Evolutionary conservation across 345 rosid species (phyloP).

Genomic region (Laguncularia racemosa): DNA sequence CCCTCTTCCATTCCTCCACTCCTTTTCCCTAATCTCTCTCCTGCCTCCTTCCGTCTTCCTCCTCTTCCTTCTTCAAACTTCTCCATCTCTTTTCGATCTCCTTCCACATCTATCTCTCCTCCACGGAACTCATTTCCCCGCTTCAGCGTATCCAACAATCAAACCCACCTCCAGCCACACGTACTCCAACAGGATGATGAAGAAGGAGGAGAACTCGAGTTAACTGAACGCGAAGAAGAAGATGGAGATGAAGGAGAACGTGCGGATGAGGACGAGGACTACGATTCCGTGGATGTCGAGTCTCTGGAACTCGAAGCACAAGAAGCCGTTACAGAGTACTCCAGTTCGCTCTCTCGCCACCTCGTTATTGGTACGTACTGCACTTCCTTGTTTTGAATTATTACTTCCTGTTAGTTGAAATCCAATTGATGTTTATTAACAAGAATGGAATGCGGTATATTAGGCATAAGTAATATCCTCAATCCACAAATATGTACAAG

Average conservation of each 20-base stretch:
- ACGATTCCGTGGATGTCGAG: constrained; percentile 37
- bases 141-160: neutral
- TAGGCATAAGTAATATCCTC: no score
- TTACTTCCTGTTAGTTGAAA: neutral
- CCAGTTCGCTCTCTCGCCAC: constrained; percentile 52
- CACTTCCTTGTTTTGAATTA: neutral
- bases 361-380: constrained; percentile 41
- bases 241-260: constrained; percentile 19
- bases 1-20: constrained; percentile 4
- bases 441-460: neutral
- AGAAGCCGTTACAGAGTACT: constrained; percentile 48
- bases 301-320: constrained; percentile 66
- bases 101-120: constrained; percentile 4
- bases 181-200: neutral
- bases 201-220: constrained; percentile 7
- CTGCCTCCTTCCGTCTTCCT: neutral
- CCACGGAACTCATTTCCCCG: constrained; percentile 1
- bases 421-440: neutral
- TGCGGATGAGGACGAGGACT: constrained; percentile 17
- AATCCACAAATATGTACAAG: no score
- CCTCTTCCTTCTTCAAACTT: neutral
- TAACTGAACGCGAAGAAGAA: constrained; percentile 7
- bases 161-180: neutral
- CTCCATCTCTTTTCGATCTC: constrained; percentile 5
- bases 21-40: neutral